phyloP scores from a whole-genome alignment of 139 green algal species.

The Chloropicon primus region DNA sequence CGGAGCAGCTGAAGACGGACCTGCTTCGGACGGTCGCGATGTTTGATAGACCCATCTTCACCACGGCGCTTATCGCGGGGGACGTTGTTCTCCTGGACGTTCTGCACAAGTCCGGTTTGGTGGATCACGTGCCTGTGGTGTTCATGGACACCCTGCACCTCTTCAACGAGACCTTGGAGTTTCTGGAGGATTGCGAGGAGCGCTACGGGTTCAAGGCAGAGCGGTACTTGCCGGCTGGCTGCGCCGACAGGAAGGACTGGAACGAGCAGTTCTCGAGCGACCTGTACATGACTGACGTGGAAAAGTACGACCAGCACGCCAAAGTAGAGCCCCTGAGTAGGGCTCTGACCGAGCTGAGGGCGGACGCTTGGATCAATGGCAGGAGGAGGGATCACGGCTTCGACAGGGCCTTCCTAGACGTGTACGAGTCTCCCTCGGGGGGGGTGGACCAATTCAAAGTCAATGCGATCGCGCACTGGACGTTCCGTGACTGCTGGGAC shows the following conservation, averaged over 20 bases:
- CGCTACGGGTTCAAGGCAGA: slow-evolving; percentile 37
- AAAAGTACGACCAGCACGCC: slow-evolving; percentile 45
- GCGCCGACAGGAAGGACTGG: slow-evolving; percentile 23
- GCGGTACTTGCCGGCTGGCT: slow-evolving; percentile 27
- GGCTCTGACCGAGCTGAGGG: slow-evolving; percentile 14
- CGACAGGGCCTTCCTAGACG: slow-evolving; percentile 27
- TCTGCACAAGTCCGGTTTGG: slow-evolving; percentile 24
- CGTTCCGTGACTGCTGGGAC: slow-evolving; percentile 35
- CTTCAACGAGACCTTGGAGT: slow-evolving; percentile 34
- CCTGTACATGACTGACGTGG: slow-evolving; percentile 22
- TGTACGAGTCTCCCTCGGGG: slow-evolving; percentile 7
- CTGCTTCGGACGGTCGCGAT: slow-evolving; percentile 20
- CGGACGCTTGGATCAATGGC: slow-evolving; percentile 44
- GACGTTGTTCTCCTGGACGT: slow-evolving; percentile 43
- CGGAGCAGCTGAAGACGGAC: slow-evolving; percentile 23
- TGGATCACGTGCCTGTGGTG: slow-evolving; percentile 21
- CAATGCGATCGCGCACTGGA: slow-evolving; percentile 36
- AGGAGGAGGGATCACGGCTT: slow-evolving; percentile 33
- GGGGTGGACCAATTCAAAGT: slow-evolving; percentile 15
- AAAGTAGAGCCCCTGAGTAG: slow-evolving; percentile 47
- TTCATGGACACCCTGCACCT: slow-evolving; percentile 51
- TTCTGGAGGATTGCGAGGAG: slow-evolving; percentile 34
- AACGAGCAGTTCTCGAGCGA: slow-evolving; percentile 1
- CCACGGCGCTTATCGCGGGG: slow-evolving; percentile 38
- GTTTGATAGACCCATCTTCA: slow-evolving; percentile 30